Percentiles rank a stretch among this genome's conserved stretches.
Conservation (phyloP, 495 filamentous ascomycete species). For the Trichoderma erinaceum region DNA sequence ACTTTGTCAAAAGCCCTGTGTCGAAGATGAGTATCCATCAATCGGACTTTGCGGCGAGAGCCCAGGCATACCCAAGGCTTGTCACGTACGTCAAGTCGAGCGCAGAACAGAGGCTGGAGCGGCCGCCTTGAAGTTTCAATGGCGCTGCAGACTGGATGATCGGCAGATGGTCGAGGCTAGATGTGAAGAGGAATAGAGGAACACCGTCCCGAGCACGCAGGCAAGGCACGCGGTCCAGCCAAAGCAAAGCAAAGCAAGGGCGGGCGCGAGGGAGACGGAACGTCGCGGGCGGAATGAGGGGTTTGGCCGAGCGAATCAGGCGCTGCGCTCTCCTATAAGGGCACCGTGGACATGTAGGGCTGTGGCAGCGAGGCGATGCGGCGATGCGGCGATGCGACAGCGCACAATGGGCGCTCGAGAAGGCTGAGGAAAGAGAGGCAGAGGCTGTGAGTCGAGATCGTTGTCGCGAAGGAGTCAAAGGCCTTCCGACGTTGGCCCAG, state of each 20-base stretch:
- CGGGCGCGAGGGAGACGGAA: constrained; percentile 9
- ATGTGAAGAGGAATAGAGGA: constrained; percentile 24
- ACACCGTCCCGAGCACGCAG: constrained; percentile 13
- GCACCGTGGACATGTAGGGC: background rate
- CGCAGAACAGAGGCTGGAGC: background rate
- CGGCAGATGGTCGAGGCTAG: constrained; percentile 13
- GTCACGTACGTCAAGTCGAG: constrained; percentile 7
- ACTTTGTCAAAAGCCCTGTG: background rate
- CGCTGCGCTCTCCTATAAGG: constrained; percentile 3
- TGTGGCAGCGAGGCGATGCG: background rate
- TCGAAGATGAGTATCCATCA: constrained; percentile 6
- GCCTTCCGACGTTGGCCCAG: background rate
- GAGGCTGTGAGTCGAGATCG: background rate
- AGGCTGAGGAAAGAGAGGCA: background rate
- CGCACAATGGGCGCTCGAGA: background rate
- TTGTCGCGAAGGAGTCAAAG: constrained; percentile 5
- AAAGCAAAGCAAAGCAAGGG: constrained; percentile 3
- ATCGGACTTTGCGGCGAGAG: background rate
- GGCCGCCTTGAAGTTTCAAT: background rate
- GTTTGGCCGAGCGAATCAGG: background rate
- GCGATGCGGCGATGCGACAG: background rate
- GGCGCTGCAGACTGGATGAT: background rate
- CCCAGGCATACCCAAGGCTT: background rate
- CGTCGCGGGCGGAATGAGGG: constrained; percentile 8
- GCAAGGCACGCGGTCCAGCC: constrained; percentile 1